phyloP scores from a whole-genome alignment of 2,329 filamentous ascomycete species.

The Verticillium nonalfalfae region DNA sequence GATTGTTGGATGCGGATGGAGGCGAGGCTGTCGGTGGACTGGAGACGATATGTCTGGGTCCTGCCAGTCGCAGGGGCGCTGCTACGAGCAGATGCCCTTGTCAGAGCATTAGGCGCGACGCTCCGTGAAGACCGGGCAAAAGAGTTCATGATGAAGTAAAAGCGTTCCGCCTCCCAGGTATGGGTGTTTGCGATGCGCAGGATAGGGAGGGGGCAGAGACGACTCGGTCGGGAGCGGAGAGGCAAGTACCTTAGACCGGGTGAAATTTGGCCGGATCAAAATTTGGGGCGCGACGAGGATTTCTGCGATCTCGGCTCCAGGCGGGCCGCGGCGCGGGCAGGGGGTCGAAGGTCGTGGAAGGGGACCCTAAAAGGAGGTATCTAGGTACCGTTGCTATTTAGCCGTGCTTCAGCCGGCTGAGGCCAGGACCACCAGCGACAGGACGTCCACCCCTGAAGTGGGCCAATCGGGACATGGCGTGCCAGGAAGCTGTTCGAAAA shows the following conservation, averaged over 20 bases:
- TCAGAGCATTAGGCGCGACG: conserved; percentile 33
- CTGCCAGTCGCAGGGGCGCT: conserved; percentile 26
- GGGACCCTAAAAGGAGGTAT: background rate
- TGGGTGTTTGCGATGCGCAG: conserved; percentile 16
- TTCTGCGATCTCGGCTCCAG: conserved; percentile 2
- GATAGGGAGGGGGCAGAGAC: conserved; percentile 14
- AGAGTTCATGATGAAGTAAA: conserved; percentile 35
- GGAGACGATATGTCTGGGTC: conserved; percentile 41
- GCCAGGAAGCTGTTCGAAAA: background rate
- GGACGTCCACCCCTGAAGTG: background rate
- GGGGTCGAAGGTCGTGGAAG: background rate
- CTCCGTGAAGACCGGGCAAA: conserved; percentile 34
- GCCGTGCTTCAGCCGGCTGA: background rate
- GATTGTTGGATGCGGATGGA: conserved; percentile 18
- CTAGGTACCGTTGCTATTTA: background rate
- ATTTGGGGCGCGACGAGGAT: conserved; percentile 19
- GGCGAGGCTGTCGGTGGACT: conserved; percentile 26
- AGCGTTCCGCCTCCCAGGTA: conserved; percentile 19
- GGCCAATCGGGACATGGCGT: background rate
- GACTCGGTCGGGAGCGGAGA: conserved; percentile 5
- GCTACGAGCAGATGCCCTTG: conserved; percentile 31
- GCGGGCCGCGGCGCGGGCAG: background rate
- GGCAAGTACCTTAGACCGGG: conserved; percentile 12
- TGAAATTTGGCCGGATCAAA: conserved; percentile 24
- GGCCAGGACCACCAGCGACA: background rate